phyloP scores from a whole-genome alignment of 1,139 yeast species.

The Lodderomyces margitis region DNA sequence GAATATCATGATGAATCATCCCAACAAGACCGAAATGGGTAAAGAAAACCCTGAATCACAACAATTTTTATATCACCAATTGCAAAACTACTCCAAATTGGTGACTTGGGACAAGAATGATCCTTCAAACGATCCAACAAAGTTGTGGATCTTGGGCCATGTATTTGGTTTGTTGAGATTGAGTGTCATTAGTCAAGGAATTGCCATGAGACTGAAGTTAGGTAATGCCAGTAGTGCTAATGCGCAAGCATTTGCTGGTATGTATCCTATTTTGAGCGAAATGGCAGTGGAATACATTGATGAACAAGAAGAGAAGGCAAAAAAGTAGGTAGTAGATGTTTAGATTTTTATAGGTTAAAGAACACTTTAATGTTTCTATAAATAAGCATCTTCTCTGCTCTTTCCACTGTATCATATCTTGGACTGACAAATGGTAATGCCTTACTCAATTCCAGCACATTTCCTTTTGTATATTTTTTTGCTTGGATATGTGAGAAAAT shows the following conservation, averaged over 20 bases:
- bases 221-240: conserved; percentile 62
- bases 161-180: conserved; percentile 61
- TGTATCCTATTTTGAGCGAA: conserved; percentile 46
- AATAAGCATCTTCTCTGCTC: no score
- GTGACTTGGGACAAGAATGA: conserved; percentile 31
- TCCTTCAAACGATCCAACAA: conserved; percentile 36
- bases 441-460: no score
- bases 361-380: no score
- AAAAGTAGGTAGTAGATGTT: neutral
- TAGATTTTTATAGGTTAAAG: no score
- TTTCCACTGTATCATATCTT: no score
- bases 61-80: conserved; percentile 22
- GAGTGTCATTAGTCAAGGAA: conserved; percentile 65
- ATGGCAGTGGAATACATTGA: conserved; percentile 27
- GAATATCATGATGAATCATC: conserved; percentile 28
- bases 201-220: conserved; percentile 56
- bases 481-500: no score
- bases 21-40: conserved; percentile 35
- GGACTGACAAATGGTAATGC: no score
- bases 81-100: conserved; percentile 19
- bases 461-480: no score
- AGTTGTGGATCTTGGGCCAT: conserved; percentile 54
- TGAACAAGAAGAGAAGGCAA: conserved; percentile 5
- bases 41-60: conserved; percentile 32
- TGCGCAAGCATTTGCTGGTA: conserved; percentile 44